Percentiles rank a stretch among this genome's conserved stretches.
Conservation (phyloP, 2,329 filamentous ascomycete genomes). For the Sclerotinia borealis region DNA sequence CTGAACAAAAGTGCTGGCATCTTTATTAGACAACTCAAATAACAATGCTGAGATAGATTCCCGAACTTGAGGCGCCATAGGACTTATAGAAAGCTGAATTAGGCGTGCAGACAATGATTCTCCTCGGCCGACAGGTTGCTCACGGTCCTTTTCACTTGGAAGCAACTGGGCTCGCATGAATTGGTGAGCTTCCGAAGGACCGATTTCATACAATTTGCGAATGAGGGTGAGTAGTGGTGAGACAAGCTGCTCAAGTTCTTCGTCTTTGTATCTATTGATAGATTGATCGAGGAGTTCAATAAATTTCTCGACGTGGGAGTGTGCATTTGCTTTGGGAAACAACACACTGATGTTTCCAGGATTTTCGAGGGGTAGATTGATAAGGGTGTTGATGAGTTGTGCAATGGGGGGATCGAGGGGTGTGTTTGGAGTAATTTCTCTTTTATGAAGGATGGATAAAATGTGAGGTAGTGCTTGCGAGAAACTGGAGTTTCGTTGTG, state of each 20-base stretch:
- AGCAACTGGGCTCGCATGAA: conserved; percentile 64
- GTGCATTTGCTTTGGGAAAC: conserved; percentile 59
- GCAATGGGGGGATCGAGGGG: conserved; percentile 69
- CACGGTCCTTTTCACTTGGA: conserved; percentile 70
- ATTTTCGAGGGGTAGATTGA: conserved; percentile 66
- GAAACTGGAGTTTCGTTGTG: conserved; percentile 56
- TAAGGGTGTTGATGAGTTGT: conserved; percentile 70
- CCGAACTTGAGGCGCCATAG: conserved; percentile 64
- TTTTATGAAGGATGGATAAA: conserved; percentile 60
- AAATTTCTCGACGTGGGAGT: conserved; percentile 56
- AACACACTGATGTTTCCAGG: conserved; percentile 43
- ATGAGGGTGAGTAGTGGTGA: conserved; percentile 71
- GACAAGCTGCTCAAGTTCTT: conserved; percentile 65
- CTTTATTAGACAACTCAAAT: conserved; percentile 79
- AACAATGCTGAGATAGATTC: conserved; percentile 71
- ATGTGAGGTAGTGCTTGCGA: conserved; percentile 63
- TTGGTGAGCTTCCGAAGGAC: conserved; percentile 54
- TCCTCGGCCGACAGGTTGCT: conserved; percentile 69
- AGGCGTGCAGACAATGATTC: conserved; percentile 69
- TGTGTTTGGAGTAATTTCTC: conserved; percentile 50
- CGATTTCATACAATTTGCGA: conserved; percentile 62
- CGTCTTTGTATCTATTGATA: conserved; percentile 55
- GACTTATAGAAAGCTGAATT: conserved; percentile 69
- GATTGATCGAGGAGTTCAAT: conserved; percentile 64
- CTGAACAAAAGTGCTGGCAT: conserved; percentile 73